A percentile compares a stretch with the other conserved stretches of the same genome.
Conservation (phyloP, 1,139 yeast genomes). For the Arxiozyma slooffiae region DNA sequence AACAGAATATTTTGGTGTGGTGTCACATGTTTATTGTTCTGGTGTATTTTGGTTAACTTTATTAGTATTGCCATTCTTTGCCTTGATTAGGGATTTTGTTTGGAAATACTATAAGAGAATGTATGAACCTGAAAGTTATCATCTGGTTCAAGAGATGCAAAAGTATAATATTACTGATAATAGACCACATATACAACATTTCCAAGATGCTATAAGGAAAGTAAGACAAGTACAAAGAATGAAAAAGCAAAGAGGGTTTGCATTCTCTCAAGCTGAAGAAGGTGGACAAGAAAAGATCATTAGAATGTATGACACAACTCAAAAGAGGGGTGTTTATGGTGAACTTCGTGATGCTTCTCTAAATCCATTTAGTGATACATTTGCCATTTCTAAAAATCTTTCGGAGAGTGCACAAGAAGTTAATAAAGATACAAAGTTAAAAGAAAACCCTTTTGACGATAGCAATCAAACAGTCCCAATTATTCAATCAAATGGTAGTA, state of each 20-base stretch:
- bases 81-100: constrained; percentile 75
- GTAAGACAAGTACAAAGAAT: constrained; percentile 97
- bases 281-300: constrained; percentile 86
- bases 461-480: background rate
- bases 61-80: constrained; percentile 63
- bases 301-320: constrained; percentile 89
- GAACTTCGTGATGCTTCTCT: constrained; percentile 38
- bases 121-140: constrained; percentile 85
- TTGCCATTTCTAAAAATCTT: background rate
- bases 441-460: constrained; percentile 2
- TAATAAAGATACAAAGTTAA: background rate
- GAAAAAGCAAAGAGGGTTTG: constrained; percentile 97
- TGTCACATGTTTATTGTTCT: constrained; percentile 67
- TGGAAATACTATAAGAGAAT: constrained; percentile 94
- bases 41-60: constrained; percentile 77
- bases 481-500: background rate
- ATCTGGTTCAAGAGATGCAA: constrained; percentile 92
- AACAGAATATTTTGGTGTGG: constrained; percentile 71
- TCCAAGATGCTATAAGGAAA: constrained; percentile 92
- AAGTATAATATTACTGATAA: constrained; percentile 89
- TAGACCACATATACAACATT: constrained; percentile 90
- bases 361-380: constrained; percentile 24
- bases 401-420: background rate
- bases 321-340: constrained; percentile 44
- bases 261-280: constrained; percentile 92